Percentiles rank a stretch among this genome's conserved stretches.
These are phyloP conservation scores for Candida andamanensis DNA, from an alignment of 805 yeast genomes.

Conservation along the genomic window DNA sequence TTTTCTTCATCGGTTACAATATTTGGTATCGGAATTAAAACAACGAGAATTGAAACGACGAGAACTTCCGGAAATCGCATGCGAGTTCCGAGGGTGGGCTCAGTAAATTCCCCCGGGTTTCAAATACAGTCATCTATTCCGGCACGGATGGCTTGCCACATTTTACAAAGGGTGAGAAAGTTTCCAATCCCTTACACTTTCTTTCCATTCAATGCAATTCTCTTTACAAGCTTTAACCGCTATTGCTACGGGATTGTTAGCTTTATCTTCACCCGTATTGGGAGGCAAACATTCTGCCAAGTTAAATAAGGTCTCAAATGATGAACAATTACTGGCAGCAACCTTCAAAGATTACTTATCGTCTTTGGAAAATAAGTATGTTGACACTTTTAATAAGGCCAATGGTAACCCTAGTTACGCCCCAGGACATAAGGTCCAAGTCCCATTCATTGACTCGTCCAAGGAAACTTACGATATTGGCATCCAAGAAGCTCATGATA, in stretches of 20 bases:
- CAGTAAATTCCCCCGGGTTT: too few species aligned
- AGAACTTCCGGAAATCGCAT: too few species aligned
- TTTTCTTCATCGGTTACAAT: too few species aligned
- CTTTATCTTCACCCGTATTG: slow-evolving; percentile 30
- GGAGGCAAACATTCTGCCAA: slow-evolving; percentile 53
- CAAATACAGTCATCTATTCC: too few species aligned
- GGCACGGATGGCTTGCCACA: too few species aligned
- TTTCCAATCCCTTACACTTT: not conserved
- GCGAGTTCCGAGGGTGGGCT: too few species aligned
- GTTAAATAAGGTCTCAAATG: slow-evolving; percentile 54
- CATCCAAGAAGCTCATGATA: slow-evolving; percentile 21
- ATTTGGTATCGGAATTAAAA: too few species aligned
- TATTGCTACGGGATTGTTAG: slow-evolving; percentile 36
- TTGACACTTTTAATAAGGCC: slow-evolving; percentile 41
- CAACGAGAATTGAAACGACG: too few species aligned
- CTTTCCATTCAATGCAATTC: slow-evolving; percentile 5
- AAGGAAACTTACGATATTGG: slow-evolving; percentile 2
- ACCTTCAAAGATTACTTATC: slow-evolving; percentile 49
- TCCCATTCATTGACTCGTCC: slow-evolving; percentile 34
- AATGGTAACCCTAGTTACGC: slow-evolving; percentile 18
- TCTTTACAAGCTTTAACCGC: slow-evolving; percentile 34
- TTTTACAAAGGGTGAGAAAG: too few species aligned
- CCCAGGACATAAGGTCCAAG: slow-evolving; percentile 25
- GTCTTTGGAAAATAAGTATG: slow-evolving; percentile 59
- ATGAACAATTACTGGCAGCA: slow-evolving; percentile 50